Base-by-base conservation (phyloP, 495 filamentous ascomycete genomes). In the Daldinia caldariorum region DNA sequence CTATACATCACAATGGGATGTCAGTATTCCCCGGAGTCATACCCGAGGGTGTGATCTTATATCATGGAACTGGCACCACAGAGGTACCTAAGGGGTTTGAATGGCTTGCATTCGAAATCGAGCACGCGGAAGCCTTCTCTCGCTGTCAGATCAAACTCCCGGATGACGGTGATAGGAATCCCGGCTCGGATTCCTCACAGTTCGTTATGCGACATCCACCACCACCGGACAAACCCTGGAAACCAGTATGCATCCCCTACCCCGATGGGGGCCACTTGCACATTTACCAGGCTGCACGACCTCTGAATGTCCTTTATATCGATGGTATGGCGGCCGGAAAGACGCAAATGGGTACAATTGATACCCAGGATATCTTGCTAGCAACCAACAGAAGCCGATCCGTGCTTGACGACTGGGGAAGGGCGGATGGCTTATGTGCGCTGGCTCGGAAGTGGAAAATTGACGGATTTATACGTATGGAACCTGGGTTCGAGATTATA, bases 81-180 rank as follows among this genome's bases (percentile, higher is more conserved):
- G 74, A 78, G 9, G 77, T 81, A 0, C 80, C 89, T 0, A 79
- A 77, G 6, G 84, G 82, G 0, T 83, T 82, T 0, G 89, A 92
- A 67, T 92, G 89, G 89, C 80, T 92, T 0, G 89, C 89, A 0
- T 91, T 91, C 68, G 89, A 91, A 70, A 86, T 89, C 10, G 89
- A 91, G 66, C 89, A 91, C 77, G 86, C 88, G 0, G 77, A 90
- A 74, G 71, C 81, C 6, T 92, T 91, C 73, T 83, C 85, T 58
- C 76, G 38, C 29, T 20, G 56, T 34, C 32, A 56, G 45, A n/a
- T 20, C 35, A 45, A n/a, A 34, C 39, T 7, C 64, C 73, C 22
- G 38, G 47, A 55, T 1, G 4, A 45, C 26, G 43, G 9, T 9
- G 50, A 47, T 47, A 39, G 53, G 49, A 29, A 68, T 18, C 61